phyloP scores from a whole-genome alignment of 495 filamentous ascomycete genomes.

The Talaromyces wortmannii region DNA sequence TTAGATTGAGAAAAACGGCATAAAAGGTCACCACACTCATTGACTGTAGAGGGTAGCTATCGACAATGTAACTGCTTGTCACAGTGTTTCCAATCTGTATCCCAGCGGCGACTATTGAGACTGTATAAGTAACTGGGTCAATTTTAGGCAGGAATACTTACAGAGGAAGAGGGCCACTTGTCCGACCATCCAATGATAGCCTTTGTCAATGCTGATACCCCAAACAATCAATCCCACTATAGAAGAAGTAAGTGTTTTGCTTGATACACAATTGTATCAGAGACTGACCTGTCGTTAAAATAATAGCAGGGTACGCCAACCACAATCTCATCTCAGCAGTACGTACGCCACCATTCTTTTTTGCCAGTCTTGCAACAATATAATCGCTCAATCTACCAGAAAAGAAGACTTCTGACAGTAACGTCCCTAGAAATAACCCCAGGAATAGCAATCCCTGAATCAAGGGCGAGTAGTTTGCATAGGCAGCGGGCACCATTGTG shows the following conservation, averaged over 20 bases:
- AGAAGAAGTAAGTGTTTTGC: background rate
- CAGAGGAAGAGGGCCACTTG: slow-evolving; percentile 52
- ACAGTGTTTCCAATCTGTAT: slow-evolving; percentile 58
- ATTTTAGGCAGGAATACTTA: slow-evolving; percentile 10
- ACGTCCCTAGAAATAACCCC: slow-evolving; percentile 49
- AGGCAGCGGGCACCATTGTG: slow-evolving; percentile 54
- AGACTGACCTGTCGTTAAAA: slow-evolving; percentile 36
- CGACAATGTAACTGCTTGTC: slow-evolving; percentile 49
- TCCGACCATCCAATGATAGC: slow-evolving; percentile 54
- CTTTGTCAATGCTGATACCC: slow-evolving; percentile 50
- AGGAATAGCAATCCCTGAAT: slow-evolving; percentile 54
- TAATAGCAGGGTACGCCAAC: slow-evolving; percentile 50
- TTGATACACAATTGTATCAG: background rate
- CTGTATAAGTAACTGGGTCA: slow-evolving; percentile 1
- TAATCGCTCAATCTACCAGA: slow-evolving; percentile 49
- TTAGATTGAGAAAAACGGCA: slow-evolving; percentile 51
- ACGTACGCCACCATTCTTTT: slow-evolving; percentile 35
- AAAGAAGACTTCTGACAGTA: slow-evolving; percentile 46
- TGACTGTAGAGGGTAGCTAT: slow-evolving; percentile 50
- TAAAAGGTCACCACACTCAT: slow-evolving; percentile 57
- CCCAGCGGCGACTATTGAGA: slow-evolving; percentile 42
- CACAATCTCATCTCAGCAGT: slow-evolving; percentile 54
- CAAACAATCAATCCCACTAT: slow-evolving; percentile 41
- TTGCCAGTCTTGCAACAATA: slow-evolving; percentile 40
- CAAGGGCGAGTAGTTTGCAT: slow-evolving; percentile 39